Evolutionary conservation across 305 asterid species (phyloP).

Genomic region (Fraxinus latifolia): DNA sequence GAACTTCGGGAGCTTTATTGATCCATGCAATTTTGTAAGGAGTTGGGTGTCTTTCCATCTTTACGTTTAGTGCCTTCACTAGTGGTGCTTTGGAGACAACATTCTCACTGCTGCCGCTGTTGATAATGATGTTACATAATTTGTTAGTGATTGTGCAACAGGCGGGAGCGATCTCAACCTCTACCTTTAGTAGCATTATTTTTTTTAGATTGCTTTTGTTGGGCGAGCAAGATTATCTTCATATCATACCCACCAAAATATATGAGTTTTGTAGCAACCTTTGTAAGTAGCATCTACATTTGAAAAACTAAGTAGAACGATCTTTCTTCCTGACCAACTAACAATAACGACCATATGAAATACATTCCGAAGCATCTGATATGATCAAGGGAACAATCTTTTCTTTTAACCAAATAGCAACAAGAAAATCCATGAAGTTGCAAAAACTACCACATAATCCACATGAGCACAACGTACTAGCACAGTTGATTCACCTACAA

Average conservation of each 20-base stretch:
- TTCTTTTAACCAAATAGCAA: background rate
- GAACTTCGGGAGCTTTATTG: background rate
- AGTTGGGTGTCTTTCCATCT: background rate
- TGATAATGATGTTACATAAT: background rate
- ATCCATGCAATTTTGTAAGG: background rate
- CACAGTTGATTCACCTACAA: background rate
- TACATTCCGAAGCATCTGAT: background rate
- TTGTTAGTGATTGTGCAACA: background rate
- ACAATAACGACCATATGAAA: background rate
- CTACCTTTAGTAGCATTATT: background rate
- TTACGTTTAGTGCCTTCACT: background rate
- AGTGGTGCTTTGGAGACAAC: slow-evolving; percentile 2
- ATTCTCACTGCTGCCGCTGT: background rate
- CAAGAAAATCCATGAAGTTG: background rate
- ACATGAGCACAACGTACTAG: background rate
- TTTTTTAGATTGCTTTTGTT: background rate
- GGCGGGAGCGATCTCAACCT: background rate
- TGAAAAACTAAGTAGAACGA: background rate
- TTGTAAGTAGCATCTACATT: background rate
- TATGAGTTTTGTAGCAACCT: background rate
- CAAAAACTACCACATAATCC: background rate
- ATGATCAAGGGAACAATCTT: background rate
- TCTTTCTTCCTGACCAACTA: background rate
- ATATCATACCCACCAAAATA: background rate
- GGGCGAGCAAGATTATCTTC: background rate